A percentile compares a stretch with the other conserved stretches of the same genome.
phyloP scores from a whole-genome alignment of 2,329 filamentous ascomycete genomes.

The Furcasterigmium sp. region DNA sequence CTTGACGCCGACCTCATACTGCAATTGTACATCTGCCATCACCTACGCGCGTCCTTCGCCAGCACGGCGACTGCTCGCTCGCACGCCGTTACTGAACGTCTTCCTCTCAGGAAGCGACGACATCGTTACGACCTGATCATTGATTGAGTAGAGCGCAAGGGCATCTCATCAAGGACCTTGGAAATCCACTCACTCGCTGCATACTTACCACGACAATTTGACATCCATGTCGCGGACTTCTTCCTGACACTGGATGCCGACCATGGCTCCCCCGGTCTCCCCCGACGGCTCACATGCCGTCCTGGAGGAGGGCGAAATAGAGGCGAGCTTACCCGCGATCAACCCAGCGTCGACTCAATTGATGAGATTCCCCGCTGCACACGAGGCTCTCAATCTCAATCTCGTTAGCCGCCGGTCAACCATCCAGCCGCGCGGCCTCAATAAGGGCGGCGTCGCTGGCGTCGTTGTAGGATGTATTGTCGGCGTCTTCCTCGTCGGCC shows the following conservation, averaged over 20 bases:
- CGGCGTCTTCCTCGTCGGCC: constrained; percentile 22
- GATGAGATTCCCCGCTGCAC: constrained; percentile 4
- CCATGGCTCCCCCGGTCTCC: constrained; percentile 13
- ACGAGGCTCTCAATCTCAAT: neutral
- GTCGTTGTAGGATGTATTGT: constrained; percentile 29
- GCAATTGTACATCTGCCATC: neutral
- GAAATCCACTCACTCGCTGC: neutral
- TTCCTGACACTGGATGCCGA: constrained; percentile 12
- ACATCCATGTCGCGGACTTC: constrained; percentile 9
- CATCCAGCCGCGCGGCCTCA: constrained; percentile 21
- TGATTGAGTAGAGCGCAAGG: neutral
- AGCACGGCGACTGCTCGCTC: constrained; percentile 11
- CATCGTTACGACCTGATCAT: neutral
- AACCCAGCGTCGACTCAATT: constrained; percentile 1
- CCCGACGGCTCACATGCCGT: constrained; percentile 12
- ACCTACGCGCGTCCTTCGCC: constrained; percentile 8
- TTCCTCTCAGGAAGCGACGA: neutral
- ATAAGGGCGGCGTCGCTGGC: constrained; percentile 29
- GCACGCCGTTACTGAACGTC: neutral
- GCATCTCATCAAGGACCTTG: neutral
- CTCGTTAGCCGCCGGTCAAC: constrained; percentile 14
- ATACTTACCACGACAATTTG: neutral
- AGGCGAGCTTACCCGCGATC: neutral
- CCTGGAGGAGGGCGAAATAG: constrained; percentile 10
- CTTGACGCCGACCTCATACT: constrained; percentile 1